phyloP scores from a whole-genome alignment of 345 rosid genomes.

The Ceriops tagal region DNA sequence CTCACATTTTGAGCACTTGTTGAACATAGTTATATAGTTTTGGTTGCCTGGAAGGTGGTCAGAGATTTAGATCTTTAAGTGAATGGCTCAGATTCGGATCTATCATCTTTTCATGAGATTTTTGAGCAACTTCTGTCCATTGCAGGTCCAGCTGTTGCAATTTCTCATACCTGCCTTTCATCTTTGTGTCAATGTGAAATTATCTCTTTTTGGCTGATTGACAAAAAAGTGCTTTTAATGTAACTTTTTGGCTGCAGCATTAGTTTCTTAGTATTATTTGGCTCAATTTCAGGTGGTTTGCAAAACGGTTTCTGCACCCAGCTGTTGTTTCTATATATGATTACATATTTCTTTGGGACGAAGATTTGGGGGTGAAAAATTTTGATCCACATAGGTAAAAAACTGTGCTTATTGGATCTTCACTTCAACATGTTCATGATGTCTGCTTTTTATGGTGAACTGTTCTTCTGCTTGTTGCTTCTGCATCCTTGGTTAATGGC shows the following conservation, averaged over 20 bases:
- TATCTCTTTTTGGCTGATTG: not conserved
- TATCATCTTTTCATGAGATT: constrained; percentile 1
- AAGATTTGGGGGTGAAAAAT: constrained; percentile 85
- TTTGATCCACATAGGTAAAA: constrained; percentile 71
- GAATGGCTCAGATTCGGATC: constrained; percentile 11
- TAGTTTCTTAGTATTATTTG: not conserved
- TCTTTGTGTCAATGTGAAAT: not conserved
- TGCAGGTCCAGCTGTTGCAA: not conserved
- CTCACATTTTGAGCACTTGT: not conserved
- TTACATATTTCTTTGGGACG: constrained; percentile 95
- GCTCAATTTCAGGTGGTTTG: constrained; percentile 80
- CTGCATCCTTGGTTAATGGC: not conserved
- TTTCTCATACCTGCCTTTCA: not conserved
- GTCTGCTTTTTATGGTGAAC: not conserved
- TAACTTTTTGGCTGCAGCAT: not conserved
- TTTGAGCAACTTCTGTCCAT: not conserved
- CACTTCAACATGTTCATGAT: not conserved
- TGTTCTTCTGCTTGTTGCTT: not conserved
- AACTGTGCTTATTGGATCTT: constrained; percentile 6
- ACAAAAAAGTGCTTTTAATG: not conserved
- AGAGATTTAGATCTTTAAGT: not conserved
- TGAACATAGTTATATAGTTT: not conserved
- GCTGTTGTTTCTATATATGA: constrained; percentile 73
- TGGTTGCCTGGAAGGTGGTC: not conserved
- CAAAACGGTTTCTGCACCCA: constrained; percentile 95